A percentile compares a stretch with the other conserved stretches of the same genome.
phyloP scores from a whole-genome alignment of 2,329 filamentous ascomycete species.

The Fusarium ambrosium region DNA sequence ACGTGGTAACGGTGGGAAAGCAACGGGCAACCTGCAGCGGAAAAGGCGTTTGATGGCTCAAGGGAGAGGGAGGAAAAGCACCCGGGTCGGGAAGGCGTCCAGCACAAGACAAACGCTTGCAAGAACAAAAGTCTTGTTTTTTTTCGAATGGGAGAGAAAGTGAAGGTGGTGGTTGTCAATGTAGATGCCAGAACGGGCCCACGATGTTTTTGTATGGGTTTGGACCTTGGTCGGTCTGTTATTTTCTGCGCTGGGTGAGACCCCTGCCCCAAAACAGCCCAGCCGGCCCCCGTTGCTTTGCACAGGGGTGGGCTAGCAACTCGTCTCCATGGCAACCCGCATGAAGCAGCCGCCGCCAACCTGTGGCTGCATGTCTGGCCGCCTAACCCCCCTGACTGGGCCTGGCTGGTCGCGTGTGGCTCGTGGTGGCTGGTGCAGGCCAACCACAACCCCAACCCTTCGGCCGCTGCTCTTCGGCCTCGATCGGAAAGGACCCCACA shows the following conservation, averaged over 20 bases:
- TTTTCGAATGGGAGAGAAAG: constrained; percentile 32
- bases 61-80: constrained; percentile 15
- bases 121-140: constrained; percentile 11
- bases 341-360: constrained; percentile 6
- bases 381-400: constrained; percentile 3
- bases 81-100: constrained; percentile 18
- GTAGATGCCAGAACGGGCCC: constrained; percentile 39
- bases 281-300: constrained; percentile 25
- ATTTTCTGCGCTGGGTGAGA: constrained; percentile 38
- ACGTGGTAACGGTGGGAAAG: constrained; percentile 25
- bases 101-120: constrained; percentile 35
- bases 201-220: constrained; percentile 52
- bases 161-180: constrained; percentile 41
- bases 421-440: constrained; percentile 29
- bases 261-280: constrained; percentile 46
- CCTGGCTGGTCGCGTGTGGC: constrained; percentile 23
- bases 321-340: constrained; percentile 40
- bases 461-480: background rate
- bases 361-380: constrained; percentile 22
- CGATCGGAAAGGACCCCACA: background rate
- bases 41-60: constrained; percentile 20
- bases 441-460: background rate
- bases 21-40: constrained; percentile 30
- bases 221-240: constrained; percentile 36
- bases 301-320: constrained; percentile 24